A percentile compares a stretch with the other conserved stretches of the same genome.
Conservation (phyloP, 2,329 filamentous ascomycete species). For the Aureobasidium lini region DNA sequence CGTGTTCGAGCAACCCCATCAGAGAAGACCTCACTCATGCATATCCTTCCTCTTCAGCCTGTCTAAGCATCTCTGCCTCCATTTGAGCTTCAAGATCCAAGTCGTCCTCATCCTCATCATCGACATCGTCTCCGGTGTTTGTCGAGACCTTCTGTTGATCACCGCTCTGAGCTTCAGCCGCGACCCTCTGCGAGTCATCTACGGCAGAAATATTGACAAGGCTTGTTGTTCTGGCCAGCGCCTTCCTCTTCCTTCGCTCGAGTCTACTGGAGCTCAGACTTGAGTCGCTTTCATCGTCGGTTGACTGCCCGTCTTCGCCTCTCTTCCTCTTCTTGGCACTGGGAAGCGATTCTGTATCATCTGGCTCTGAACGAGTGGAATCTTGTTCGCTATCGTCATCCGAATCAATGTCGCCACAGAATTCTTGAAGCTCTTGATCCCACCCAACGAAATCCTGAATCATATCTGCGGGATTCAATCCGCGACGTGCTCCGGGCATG, state of each 20-base stretch:
- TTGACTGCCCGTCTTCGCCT: slow-evolving; percentile 29
- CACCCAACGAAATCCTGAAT: slow-evolving; percentile 37
- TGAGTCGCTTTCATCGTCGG: slow-evolving; percentile 33
- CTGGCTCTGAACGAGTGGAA: slow-evolving; percentile 22
- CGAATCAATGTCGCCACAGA: slow-evolving; percentile 50
- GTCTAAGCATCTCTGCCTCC: slow-evolving; percentile 35
- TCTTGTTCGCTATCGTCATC: slow-evolving; percentile 40
- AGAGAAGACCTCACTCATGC: slow-evolving; percentile 13
- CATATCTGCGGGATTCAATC: slow-evolving; percentile 24
- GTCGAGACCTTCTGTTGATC: slow-evolving; percentile 29
- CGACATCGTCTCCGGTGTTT: slow-evolving; percentile 30
- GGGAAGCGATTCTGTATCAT: slow-evolving; percentile 19
- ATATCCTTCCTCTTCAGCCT: slow-evolving; percentile 30
- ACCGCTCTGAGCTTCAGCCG: slow-evolving; percentile 31
- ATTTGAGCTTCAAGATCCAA: slow-evolving; percentile 54
- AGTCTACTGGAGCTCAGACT: slow-evolving; percentile 31
- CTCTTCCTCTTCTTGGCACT: slow-evolving; percentile 26
- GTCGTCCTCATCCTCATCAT: slow-evolving; percentile 37
- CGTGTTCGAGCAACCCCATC: background rate
- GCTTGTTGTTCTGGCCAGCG: slow-evolving; percentile 39
- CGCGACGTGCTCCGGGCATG: slow-evolving; percentile 37
- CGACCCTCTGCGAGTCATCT: slow-evolving; percentile 25
- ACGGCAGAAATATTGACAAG: slow-evolving; percentile 35
- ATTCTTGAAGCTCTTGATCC: slow-evolving; percentile 69
- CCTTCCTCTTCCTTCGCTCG: slow-evolving; percentile 42